A percentile compares a stretch with the other conserved stretches of the same genome.
Evolutionary conservation across 352 stramenopile species (phyloP).

Genomic region (Phytophthora parvispora): DNA sequence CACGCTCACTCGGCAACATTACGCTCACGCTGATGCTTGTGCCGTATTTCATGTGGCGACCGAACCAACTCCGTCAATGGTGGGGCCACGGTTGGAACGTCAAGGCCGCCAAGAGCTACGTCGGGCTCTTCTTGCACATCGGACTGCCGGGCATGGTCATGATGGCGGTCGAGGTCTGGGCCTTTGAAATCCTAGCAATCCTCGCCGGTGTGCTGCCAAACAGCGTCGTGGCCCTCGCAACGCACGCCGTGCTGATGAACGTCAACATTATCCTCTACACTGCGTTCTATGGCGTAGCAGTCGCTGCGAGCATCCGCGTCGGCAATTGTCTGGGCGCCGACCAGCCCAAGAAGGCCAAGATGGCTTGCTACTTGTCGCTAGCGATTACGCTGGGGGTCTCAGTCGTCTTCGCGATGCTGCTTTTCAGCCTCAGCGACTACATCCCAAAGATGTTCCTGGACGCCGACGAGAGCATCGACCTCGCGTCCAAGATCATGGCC

Average conservation of each 20-base stretch:
- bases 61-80: constrained; percentile 36
- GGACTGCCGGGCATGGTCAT: constrained; percentile 63
- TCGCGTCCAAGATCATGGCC: constrained; percentile 50
- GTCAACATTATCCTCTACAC: constrained; percentile 65
- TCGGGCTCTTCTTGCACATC: constrained; percentile 47
- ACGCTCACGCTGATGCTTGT: constrained; percentile 51
- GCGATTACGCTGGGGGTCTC: constrained; percentile 34
- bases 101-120: constrained; percentile 27
- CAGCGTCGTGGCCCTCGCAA: constrained; percentile 51
- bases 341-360: constrained; percentile 41
- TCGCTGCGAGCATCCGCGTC: constrained; percentile 65
- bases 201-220: constrained; percentile 54
- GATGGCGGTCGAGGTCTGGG: constrained; percentile 69
- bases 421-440: constrained; percentile 26
- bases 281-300: constrained; percentile 57
- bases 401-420: constrained; percentile 23
- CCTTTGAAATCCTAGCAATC: constrained; percentile 65
- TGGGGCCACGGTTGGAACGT: constrained; percentile 50
- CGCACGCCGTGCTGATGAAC: constrained; percentile 67
- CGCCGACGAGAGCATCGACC: constrained; percentile 36
- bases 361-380: constrained; percentile 46
- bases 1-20: constrained; percentile 54
- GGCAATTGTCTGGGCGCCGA: constrained; percentile 60
- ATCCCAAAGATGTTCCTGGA: constrained; percentile 51
- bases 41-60: constrained; percentile 54